phyloP scores from a whole-genome alignment of 164 flowering plant genomes.

The Magnolia sinica region DNA sequence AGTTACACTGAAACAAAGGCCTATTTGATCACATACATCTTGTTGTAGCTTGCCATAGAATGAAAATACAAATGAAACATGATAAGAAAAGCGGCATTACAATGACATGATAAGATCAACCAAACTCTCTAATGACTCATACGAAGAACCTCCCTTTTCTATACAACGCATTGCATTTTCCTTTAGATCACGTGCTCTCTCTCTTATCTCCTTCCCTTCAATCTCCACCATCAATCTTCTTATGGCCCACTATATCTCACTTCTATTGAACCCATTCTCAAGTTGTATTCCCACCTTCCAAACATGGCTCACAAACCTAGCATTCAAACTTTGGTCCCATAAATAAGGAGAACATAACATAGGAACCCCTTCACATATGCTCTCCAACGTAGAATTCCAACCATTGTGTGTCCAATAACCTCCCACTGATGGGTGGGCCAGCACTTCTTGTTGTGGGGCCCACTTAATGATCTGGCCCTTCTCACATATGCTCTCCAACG shows the following conservation, averaged over 20 bases:
- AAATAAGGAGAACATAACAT: slow-evolving; percentile 27
- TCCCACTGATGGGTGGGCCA: slow-evolving; percentile 32
- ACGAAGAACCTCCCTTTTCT: slow-evolving; percentile 10
- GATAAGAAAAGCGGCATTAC: neutral
- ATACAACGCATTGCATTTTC: slow-evolving; percentile 1
- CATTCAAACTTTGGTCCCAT: slow-evolving; percentile 24
- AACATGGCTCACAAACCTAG: slow-evolving; percentile 23
- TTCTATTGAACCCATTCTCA: slow-evolving; percentile 16
- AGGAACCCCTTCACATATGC: slow-evolving; percentile 31
- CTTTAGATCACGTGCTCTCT: slow-evolving; percentile 17
- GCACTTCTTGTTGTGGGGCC: slow-evolving; percentile 36
- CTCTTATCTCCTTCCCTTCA: slow-evolving; percentile 25
- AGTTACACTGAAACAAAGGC: too few species aligned
- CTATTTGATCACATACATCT: neutral
- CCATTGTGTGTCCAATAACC: slow-evolving; percentile 31
- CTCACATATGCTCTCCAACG: too few species aligned
- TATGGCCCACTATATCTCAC: slow-evolving; percentile 13
- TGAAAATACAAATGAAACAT: neutral
- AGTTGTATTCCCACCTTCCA: slow-evolving; percentile 29
- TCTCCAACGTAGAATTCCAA: slow-evolving; percentile 36
- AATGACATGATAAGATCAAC: slow-evolving; percentile 1
- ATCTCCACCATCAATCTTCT: slow-evolving; percentile 23
- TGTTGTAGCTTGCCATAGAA: neutral
- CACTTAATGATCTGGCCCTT: slow-evolving; percentile 29
- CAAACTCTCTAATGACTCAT: neutral